Evolutionary conservation across 2,329 filamentous ascomycete species (phyloP).

Genomic region (Calonectria crousiana): DNA sequence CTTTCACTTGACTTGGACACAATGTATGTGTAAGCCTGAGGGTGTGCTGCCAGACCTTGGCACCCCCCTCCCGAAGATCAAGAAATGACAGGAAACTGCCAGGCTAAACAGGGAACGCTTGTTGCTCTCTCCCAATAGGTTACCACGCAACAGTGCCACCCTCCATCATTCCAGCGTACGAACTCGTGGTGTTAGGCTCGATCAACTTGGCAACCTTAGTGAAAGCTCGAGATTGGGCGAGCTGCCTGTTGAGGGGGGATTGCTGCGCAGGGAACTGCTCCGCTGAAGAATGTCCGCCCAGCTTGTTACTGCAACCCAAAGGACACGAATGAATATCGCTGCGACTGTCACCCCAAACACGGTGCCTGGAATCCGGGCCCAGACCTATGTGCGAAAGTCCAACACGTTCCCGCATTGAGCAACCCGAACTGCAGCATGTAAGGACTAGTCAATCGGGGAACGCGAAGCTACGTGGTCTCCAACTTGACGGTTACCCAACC

Average conservation of each 20-base stretch:
- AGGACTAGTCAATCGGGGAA: slow-evolving; percentile 9
- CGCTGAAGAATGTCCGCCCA: neutral
- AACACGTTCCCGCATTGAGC: neutral
- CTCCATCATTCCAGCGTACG: neutral
- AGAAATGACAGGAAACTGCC: neutral
- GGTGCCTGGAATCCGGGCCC: slow-evolving; percentile 3
- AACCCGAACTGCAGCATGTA: slow-evolving; percentile 1
- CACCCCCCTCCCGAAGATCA: neutral
- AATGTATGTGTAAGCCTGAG: slow-evolving; percentile 5
- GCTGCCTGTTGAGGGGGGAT: neutral
- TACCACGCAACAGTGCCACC: neutral
- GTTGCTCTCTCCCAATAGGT: neutral
- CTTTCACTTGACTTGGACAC: neutral
- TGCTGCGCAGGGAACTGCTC: neutral
- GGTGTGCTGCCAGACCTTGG: slow-evolving; percentile 3
- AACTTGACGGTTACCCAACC: neutral
- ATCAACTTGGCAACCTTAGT: neutral
- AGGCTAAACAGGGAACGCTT: neutral
- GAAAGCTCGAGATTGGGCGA: no score
- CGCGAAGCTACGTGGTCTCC: neutral
- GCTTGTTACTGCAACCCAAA: neutral
- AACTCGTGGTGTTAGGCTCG: neutral
- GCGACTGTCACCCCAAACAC: neutral
- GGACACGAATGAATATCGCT: neutral
- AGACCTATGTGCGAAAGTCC: neutral